These are phyloP conservation scores for Fistulinella staudtii DNA, from an alignment of 1,284 basidiomycete species.

Conservation along the genomic window DNA sequence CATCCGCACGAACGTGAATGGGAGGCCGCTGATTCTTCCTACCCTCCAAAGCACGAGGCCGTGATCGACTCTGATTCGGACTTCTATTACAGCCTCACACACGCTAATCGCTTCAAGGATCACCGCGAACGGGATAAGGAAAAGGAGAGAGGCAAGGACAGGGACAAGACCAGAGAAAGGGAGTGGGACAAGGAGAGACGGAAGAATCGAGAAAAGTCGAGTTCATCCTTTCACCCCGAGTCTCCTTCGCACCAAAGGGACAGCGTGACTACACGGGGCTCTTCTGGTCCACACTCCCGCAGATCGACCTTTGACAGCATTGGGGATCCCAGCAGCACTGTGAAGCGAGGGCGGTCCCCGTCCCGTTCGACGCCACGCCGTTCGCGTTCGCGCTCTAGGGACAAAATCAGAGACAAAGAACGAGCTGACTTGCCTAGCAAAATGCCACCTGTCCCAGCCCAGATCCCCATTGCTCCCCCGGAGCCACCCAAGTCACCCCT, in stretches of 20 bases:
- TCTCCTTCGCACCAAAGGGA: conserved; percentile 20
- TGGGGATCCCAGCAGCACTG: conserved; percentile 5
- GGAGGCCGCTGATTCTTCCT: conserved; percentile 22
- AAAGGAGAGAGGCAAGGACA: conserved; percentile 6
- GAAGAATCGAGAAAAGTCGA: conserved; percentile 3
- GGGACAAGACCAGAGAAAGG: background rate
- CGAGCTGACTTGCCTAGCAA: conserved; percentile 1
- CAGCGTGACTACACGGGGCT: conserved; percentile 5
- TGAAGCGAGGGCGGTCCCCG: conserved; percentile 22
- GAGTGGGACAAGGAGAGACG: conserved; percentile 1
- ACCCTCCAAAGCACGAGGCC: conserved; percentile 18
- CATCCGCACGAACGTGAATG: conserved; percentile 30
- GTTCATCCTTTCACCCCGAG: background rate
- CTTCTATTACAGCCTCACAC: conserved; percentile 19
- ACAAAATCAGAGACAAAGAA: conserved; percentile 6
- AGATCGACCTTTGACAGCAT: conserved; percentile 14
- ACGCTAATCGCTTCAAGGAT: conserved; percentile 11
- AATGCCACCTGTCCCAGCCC: conserved; percentile 4
- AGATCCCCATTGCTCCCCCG: conserved; percentile 3
- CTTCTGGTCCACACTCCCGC: conserved; percentile 13
- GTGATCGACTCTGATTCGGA: conserved; percentile 25
- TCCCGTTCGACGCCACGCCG: conserved; percentile 7
- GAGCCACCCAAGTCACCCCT: conserved; percentile 20
- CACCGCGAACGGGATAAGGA: conserved; percentile 12
- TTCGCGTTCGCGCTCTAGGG: conserved; percentile 18